These are phyloP conservation scores for Leishmania amazonensis DNA, from an alignment of 208 protist species.

Conservation along the genomic window DNA sequence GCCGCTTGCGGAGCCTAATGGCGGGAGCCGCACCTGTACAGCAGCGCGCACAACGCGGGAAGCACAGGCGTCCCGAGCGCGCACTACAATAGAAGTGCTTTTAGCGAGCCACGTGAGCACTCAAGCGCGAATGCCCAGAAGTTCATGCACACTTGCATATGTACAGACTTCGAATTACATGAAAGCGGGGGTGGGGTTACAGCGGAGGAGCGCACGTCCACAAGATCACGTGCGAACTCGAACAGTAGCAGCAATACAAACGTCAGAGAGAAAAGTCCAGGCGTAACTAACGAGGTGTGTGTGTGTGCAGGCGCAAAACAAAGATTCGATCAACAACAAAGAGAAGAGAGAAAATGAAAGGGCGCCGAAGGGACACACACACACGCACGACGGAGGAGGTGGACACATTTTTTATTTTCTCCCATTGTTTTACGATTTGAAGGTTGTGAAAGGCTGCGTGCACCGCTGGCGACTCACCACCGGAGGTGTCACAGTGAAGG, in stretches of 20 bases:
- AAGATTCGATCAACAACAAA: not conserved
- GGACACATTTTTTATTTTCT: not conserved
- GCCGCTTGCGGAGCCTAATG: not conserved
- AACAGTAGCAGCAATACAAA: constrained; percentile 12
- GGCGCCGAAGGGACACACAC: not conserved
- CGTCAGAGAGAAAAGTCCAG: constrained; percentile 3
- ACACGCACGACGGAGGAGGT: not conserved
- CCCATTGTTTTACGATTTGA: not conserved
- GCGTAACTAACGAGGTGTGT: not conserved
- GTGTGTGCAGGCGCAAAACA: not conserved
- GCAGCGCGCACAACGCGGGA: not conserved
- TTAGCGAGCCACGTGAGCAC: not conserved
- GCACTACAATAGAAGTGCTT: not conserved
- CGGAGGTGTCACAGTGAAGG: not conserved
- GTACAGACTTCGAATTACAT: not conserved
- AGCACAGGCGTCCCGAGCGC: not conserved
- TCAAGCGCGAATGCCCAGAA: not conserved
- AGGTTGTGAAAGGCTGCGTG: not conserved
- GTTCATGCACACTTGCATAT: not conserved
- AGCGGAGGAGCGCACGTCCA: not conserved
- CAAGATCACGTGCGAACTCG: not conserved
- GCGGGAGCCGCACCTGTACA: not conserved
- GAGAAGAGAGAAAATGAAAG: not conserved
- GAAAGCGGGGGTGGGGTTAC: not conserved
- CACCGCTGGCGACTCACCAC: not conserved